Evolutionary conservation across 192 early-diverging fungal species (phyloP).

Genomic region (Polychytrium aggregatum): DNA sequence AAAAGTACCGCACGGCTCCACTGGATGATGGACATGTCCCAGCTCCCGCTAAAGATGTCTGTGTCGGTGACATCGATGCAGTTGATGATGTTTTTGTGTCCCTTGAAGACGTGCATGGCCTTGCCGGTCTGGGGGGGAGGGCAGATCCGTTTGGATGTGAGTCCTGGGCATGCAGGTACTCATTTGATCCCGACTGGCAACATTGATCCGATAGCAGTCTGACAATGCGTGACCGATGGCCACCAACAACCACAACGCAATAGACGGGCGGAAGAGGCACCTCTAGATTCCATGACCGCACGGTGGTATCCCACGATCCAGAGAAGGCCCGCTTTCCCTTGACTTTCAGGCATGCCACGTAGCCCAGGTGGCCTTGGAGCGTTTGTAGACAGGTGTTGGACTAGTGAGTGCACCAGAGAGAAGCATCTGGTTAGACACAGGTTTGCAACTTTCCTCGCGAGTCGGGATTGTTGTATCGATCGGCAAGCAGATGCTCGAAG

Average conservation of each 20-base stretch:
- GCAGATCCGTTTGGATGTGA: background rate
- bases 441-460: too few species aligned
- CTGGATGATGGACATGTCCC: slow-evolving; percentile 42
- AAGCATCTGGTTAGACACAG: too few species aligned
- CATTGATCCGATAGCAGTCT: too few species aligned
- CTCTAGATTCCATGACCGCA: slow-evolving; percentile 42
- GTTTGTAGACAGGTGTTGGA: too few species aligned
- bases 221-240: too few species aligned
- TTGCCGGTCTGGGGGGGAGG: slow-evolving; percentile 18
- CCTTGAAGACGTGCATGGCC: slow-evolving; percentile 43
- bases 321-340: slow-evolving; percentile 33
- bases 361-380: slow-evolving; percentile 29
- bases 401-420: too few species aligned
- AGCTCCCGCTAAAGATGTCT: slow-evolving; percentile 39
- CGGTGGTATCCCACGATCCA: slow-evolving; percentile 38
- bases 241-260: too few species aligned
- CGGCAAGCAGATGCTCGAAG: too few species aligned
- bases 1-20: slow-evolving; percentile 35
- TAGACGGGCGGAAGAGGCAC: slow-evolving; percentile 4
- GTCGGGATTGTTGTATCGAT: too few species aligned
- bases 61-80: slow-evolving; percentile 40
- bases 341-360: slow-evolving; percentile 31
- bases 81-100: slow-evolving; percentile 41
- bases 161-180: too few species aligned
- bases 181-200: too few species aligned